Evolutionary conservation across 495 filamentous ascomycete genomes (phyloP).

Genomic region (Penicillium argentinense): DNA sequence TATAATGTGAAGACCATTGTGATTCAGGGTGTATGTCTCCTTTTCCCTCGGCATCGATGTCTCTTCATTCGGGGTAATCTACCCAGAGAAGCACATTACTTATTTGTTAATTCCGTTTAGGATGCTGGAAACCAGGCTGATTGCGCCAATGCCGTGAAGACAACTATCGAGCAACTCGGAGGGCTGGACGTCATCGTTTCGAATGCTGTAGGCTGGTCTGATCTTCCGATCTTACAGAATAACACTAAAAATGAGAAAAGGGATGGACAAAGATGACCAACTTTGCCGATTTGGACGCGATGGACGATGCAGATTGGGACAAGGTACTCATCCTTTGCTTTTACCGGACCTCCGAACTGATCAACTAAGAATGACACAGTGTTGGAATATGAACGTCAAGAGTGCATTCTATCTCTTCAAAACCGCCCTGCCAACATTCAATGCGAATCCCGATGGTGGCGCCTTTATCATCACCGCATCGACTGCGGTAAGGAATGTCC

Average conservation of each 20-base stretch:
- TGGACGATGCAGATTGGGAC: slow-evolving; percentile 69
- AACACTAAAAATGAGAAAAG: slow-evolving; percentile 28
- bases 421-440: slow-evolving; percentile 63
- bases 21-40: slow-evolving; percentile 57
- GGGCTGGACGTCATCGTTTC: slow-evolving; percentile 70
- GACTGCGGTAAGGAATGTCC: slow-evolving; percentile 44
- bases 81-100: neutral
- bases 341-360: neutral
- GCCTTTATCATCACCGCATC: slow-evolving; percentile 68
- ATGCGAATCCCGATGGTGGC: slow-evolving; percentile 67
- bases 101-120: slow-evolving; percentile 27
- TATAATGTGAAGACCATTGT: slow-evolving; percentile 55
- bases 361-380: slow-evolving; percentile 35
- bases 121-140: slow-evolving; percentile 59
- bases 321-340: slow-evolving; percentile 41
- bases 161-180: slow-evolving; percentile 58
- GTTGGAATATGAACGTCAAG: slow-evolving; percentile 71
- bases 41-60: neutral
- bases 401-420: slow-evolving; percentile 61
- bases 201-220: slow-evolving; percentile 59
- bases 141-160: slow-evolving; percentile 52
- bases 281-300: slow-evolving; percentile 63
- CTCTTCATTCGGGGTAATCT: neutral
- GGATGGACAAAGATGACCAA: slow-evolving; percentile 66
- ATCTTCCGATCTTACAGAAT: neutral